These are phyloP conservation scores for Talaromyces sp. DNA, from an alignment of 2,329 filamentous ascomycete species.

Conservation along the genomic window DNA sequence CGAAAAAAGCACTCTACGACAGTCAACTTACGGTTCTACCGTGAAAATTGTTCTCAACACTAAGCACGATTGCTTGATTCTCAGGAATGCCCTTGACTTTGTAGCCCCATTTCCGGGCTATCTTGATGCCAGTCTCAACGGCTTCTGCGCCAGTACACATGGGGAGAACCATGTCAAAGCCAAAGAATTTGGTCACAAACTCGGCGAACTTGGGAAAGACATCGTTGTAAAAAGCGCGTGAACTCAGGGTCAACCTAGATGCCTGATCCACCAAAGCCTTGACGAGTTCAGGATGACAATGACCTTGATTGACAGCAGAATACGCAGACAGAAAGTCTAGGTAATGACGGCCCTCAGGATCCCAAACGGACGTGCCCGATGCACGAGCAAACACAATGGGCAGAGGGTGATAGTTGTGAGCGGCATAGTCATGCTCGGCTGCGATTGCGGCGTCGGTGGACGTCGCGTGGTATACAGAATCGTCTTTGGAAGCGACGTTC, in stretches of 20 bases:
- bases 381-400: constrained; percentile 89
- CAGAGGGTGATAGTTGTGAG: constrained; percentile 98
- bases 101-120: constrained; percentile 97
- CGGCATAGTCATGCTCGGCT: constrained; percentile 77
- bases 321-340: constrained; percentile 98
- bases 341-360: constrained; percentile 92
- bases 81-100: constrained; percentile 87
- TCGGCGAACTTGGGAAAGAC: constrained; percentile 95
- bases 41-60: constrained; percentile 90
- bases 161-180: constrained; percentile 95
- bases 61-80: constrained; percentile 79
- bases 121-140: constrained; percentile 92
- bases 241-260: constrained; percentile 82
- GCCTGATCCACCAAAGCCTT: constrained; percentile 88
- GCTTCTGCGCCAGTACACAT: constrained; percentile 99
- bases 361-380: constrained; percentile 86
- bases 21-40: constrained; percentile 75
- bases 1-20: background rate
- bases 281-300: constrained; percentile 94
- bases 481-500: constrained; percentile 40
- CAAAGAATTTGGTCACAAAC: constrained; percentile 83
- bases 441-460: constrained; percentile 77
- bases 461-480: constrained; percentile 63
- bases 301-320: constrained; percentile 95
- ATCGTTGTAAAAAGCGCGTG: constrained; percentile 95